A percentile compares a stretch with the other conserved stretches of the same genome.
phyloP scores from a whole-genome alignment of 1,139 yeast species.

The Yamadazyma pseudoaaseri region DNA sequence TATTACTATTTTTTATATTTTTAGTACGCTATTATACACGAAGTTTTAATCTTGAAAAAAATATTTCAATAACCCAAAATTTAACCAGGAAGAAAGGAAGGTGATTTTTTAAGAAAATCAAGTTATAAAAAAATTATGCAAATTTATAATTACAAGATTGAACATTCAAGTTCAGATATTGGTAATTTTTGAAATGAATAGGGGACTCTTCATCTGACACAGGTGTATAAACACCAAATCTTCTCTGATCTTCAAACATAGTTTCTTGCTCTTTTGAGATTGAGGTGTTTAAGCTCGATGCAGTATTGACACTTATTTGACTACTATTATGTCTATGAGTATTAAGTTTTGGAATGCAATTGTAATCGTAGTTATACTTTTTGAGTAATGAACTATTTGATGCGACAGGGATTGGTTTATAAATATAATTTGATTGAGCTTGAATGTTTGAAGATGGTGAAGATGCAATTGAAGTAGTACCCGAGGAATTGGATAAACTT shows the following conservation, averaged over 20 bases:
- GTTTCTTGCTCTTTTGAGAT: constrained; percentile 24
- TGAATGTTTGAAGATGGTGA: neutral
- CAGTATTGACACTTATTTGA: constrained; percentile 22
- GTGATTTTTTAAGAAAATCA: too few species aligned
- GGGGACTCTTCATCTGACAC: constrained; percentile 34
- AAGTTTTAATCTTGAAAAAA: too few species aligned
- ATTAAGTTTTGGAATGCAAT: constrained; percentile 11
- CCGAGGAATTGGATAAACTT: neutral
- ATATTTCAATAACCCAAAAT: neutral
- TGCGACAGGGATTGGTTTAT: constrained; percentile 18
- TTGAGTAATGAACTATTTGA: constrained; percentile 12
- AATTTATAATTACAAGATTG: constrained; percentile 4
- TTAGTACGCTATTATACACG: neutral
- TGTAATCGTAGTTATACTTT: constrained; percentile 9
- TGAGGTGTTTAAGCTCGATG: constrained; percentile 20
- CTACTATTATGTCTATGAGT: constrained; percentile 24
- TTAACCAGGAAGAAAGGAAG: neutral
- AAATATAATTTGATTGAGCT: constrained; percentile 12
- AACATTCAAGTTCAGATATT: constrained; percentile 1
- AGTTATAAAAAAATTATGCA: neutral
- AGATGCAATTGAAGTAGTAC: constrained; percentile 6
- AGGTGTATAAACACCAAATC: constrained; percentile 31
- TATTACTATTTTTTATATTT: too few species aligned
- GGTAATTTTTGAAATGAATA: constrained; percentile 9
- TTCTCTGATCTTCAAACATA: constrained; percentile 30